phyloP scores from a whole-genome alignment of 2,329 filamentous ascomycete species.

The Cytospora leucostoma region DNA sequence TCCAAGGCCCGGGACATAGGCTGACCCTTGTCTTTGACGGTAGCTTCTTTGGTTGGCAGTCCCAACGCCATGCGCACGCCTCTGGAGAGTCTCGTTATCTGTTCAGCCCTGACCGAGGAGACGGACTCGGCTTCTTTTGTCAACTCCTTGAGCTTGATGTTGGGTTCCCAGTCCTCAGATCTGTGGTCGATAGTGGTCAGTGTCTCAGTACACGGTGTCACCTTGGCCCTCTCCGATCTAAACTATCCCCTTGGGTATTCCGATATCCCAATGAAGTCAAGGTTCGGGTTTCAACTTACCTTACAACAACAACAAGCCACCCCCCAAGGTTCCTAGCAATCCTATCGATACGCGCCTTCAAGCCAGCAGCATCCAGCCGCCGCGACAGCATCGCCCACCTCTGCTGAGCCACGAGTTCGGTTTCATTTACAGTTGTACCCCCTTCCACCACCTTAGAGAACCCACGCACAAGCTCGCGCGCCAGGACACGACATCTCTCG shows the following conservation, averaged over 20 bases:
- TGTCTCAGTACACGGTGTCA: neutral
- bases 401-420: neutral
- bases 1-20: neutral
- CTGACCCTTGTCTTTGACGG: neutral
- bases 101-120: neutral
- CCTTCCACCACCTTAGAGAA: neutral
- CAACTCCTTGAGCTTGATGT: neutral
- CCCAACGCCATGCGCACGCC: neutral
- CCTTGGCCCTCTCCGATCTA: neutral
- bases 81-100: neutral
- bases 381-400: neutral
- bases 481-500: neutral
- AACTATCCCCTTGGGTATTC: too few relatives aligned
- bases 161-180: slow-evolving; percentile 1
- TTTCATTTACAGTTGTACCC: neutral
- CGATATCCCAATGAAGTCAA: neutral
- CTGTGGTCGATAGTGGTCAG: neutral
- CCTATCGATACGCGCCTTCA: neutral
- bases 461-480: neutral
- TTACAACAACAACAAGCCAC: neutral
- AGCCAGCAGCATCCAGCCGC: neutral
- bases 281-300: neutral
- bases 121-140: neutral
- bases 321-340: neutral
- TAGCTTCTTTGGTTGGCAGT: neutral